Evolutionary conservation across 2,329 filamentous ascomycete species (phyloP), one percentile per base, ranked within the genome.

Genomic region (Capronia epimyces): DNA sequence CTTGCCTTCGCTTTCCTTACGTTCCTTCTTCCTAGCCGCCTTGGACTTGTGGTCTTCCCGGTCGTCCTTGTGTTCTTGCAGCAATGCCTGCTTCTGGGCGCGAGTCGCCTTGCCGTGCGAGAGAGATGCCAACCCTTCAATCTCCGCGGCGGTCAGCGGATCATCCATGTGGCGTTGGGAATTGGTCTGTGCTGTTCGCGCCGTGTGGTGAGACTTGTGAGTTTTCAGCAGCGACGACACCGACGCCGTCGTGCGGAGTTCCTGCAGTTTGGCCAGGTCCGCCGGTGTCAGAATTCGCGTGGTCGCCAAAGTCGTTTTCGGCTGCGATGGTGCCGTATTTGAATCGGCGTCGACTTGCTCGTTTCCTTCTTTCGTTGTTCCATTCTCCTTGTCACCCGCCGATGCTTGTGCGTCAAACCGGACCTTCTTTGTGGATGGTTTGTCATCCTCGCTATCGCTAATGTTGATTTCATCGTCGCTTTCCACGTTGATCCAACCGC

Each of bases 211-310:
- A 56, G 62, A 67, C 62, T 62, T 66, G 15, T 64, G 62, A 25
- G 62, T 57, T 43, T 71, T 64, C 36, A 56, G 43, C 22, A 84
- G 68, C 55, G 86, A 84, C 57, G 86, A 81, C 41, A 97, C 72
- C 29, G 81, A 79, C 16, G 88, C 82, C 37, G 85, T 76, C 43
- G 86, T 76, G 41, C 88, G 87, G 20, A 98, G 82, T 69, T 96
- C 91, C 55, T 88, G 83, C 16, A 98, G 83, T 68, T 97, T 97
- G 60, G 87, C 84, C n/a, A 97, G 79, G 69, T 98, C 93, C 10
- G 93, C 93, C 0, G 93, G 93, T 0, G 93, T 98, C 55, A 98
- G 83, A 59, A 98, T 94, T 43, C 87, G 86, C 1, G 88, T 95
- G 0, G 88, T 95, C n/a, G 90, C 90, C 37, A 96, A 81, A 62